These are phyloP conservation scores for Eucalyptus cloeziana DNA, from an alignment of 345 rosid genomes.

Conservation along the genomic window DNA sequence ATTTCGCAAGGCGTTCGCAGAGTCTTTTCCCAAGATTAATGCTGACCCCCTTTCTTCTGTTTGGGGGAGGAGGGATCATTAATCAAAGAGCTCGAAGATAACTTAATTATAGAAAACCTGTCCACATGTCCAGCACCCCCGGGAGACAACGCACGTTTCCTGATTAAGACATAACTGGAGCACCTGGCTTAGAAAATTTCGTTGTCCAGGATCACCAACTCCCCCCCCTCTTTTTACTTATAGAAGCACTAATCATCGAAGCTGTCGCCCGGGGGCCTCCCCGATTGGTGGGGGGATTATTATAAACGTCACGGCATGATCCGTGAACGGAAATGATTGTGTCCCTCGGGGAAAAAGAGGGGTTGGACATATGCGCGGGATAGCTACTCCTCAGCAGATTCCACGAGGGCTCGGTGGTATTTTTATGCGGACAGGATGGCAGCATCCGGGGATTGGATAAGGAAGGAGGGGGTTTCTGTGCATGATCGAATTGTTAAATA, in stretches of 20 bases:
- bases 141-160: background rate
- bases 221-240: background rate
- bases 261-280: background rate
- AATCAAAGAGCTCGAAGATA: background rate
- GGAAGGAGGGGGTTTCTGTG: background rate
- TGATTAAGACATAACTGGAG: background rate
- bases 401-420: background rate
- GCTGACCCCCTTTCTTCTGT: background rate
- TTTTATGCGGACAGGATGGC: background rate
- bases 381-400: background rate
- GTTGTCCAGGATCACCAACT: background rate
- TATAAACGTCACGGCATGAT: background rate
- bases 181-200: background rate
- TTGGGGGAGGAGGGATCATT: background rate
- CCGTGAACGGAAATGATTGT: background rate
- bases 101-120: background rate
- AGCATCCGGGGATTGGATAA: background rate
- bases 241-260: background rate
- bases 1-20: too few relatives aligned
- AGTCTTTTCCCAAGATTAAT: background rate
- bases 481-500: background rate
- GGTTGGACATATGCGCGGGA: background rate
- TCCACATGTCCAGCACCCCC: background rate
- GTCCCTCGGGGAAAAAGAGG: background rate
- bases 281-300: background rate